These are phyloP conservation scores for Rhododendron henanense DNA, from an alignment of 148 eudicot species.

Conservation along the genomic window DNA sequence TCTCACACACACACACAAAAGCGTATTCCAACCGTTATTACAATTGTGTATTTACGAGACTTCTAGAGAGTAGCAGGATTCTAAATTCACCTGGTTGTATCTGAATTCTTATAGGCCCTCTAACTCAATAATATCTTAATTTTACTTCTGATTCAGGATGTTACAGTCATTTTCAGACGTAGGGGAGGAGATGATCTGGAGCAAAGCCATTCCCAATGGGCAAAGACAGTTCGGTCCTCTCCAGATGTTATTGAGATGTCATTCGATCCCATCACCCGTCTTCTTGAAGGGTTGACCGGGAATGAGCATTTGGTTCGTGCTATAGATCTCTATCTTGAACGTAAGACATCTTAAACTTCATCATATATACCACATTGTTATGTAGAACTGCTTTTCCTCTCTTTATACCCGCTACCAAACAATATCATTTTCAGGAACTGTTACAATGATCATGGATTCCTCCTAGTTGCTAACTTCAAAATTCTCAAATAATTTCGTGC, in stretches of 20 bases:
- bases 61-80: neutral
- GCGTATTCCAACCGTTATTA: neutral
- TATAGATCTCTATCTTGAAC: slow-evolving; percentile 70
- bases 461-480: neutral
- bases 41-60: neutral
- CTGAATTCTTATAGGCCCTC: neutral
- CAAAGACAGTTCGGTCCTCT: slow-evolving; percentile 59
- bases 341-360: slow-evolving; percentile 37
- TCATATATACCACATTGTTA: neutral
- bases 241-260: slow-evolving; percentile 90
- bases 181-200: slow-evolving; percentile 98
- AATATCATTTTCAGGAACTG: neutral
- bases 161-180: slow-evolving; percentile 90
- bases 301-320: slow-evolving; percentile 77
- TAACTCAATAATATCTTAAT: neutral
- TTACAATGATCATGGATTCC: neutral
- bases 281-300: slow-evolving; percentile 64
- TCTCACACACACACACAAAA: neutral
- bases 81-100: neutral
- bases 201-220: slow-evolving; percentile 82
- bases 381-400: neutral
- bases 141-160: slow-evolving; percentile 65
- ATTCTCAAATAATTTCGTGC: slow-evolving; percentile 23
- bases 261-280: slow-evolving; percentile 60
- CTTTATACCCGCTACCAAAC: neutral